A percentile compares a stretch with the other conserved stretches of the same genome.
Conservation (phyloP, 2,329 filamentous ascomycete genomes). For the Stagonosporopsis tanaceti region DNA sequence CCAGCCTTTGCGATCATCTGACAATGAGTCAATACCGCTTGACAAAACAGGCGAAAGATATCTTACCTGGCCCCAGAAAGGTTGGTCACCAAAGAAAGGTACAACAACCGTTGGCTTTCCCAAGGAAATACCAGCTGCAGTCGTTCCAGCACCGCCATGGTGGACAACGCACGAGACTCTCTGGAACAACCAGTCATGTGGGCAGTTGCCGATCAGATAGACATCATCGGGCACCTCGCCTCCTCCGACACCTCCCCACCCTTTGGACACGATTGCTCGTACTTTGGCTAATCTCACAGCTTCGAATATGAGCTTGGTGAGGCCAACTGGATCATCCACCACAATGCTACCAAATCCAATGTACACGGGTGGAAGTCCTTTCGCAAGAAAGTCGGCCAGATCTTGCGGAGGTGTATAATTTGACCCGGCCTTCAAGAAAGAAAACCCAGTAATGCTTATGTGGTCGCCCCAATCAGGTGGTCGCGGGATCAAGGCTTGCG, state of each 20-base stretch:
- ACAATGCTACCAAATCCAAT: constrained; percentile 67
- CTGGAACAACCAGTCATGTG: constrained; percentile 67
- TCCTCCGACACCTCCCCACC: constrained; percentile 59
- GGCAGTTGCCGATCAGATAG: constrained; percentile 61
- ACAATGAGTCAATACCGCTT: background rate
- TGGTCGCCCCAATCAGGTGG: constrained; percentile 34
- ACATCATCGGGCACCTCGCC: constrained; percentile 49
- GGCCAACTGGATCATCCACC: constrained; percentile 57
- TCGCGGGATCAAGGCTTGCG: constrained; percentile 46
- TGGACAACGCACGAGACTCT: constrained; percentile 64
- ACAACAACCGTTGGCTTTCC: constrained; percentile 63
- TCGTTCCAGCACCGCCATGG: constrained; percentile 68
- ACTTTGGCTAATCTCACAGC: constrained; percentile 50
- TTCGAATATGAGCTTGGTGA: constrained; percentile 58
- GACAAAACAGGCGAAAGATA: background rate
- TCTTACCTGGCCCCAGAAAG: constrained; percentile 58
- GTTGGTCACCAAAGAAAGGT: constrained; percentile 67
- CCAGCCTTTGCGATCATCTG: constrained; percentile 59
- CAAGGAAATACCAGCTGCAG: constrained; percentile 61
- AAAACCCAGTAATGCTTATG: constrained; percentile 57
- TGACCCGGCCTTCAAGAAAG: constrained; percentile 51
- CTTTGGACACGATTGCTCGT: constrained; percentile 63
- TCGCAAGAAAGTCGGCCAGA: constrained; percentile 55
- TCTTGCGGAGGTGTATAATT: constrained; percentile 52
- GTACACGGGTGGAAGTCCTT: constrained; percentile 62